These are phyloP conservation scores for Xylariomycetidae sp. DNA, from an alignment of 2,329 filamentous ascomycete species.

Conservation along the genomic window DNA sequence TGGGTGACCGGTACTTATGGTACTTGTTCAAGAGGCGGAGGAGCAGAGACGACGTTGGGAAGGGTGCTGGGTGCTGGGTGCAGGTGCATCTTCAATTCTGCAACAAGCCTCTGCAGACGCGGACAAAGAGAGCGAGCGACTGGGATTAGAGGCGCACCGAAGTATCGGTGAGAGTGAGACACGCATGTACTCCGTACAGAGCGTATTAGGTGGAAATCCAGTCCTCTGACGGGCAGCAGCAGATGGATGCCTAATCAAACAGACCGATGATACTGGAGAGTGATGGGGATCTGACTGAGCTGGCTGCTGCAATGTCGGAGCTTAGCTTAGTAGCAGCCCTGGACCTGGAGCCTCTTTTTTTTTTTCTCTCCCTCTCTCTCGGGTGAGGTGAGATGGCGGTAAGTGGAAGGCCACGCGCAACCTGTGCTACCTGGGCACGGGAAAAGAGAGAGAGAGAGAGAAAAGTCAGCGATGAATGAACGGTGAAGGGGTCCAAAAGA, in stretches of 20 bases:
- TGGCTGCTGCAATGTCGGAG: conserved; percentile 9
- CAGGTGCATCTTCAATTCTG: conserved; percentile 21
- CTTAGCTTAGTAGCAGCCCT: too few relatives aligned
- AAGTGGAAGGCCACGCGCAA: not conserved
- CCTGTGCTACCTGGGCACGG: too few relatives aligned
- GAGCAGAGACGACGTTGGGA: too few relatives aligned
- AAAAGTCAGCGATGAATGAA: conserved; percentile 15
- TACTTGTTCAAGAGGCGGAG: conserved; percentile 24
- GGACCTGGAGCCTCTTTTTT: not conserved
- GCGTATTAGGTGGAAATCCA: not conserved
- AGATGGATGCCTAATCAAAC: conserved; percentile 1
- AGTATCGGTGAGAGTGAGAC: conserved; percentile 34
- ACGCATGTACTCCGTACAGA: conserved; percentile 15
- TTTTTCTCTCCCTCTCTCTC: not conserved
- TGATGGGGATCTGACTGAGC: conserved; percentile 13
- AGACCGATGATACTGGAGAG: conserved; percentile 10
- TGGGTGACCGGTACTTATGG: too few relatives aligned
- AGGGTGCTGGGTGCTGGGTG: conserved; percentile 15
- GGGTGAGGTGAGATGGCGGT: not conserved
- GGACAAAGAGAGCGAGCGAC: conserved; percentile 20
- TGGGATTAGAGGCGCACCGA: conserved; percentile 7
- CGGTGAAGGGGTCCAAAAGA: conserved; percentile 7
- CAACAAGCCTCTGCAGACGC: conserved; percentile 28
- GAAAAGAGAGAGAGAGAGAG: conserved; percentile 5
- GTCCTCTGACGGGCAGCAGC: conserved; percentile 11